Evolutionary conservation across 768 basidiomycete species (phyloP), one percentile per base, ranked within the genome.

Genomic region (Auricularia sp.): DNA sequence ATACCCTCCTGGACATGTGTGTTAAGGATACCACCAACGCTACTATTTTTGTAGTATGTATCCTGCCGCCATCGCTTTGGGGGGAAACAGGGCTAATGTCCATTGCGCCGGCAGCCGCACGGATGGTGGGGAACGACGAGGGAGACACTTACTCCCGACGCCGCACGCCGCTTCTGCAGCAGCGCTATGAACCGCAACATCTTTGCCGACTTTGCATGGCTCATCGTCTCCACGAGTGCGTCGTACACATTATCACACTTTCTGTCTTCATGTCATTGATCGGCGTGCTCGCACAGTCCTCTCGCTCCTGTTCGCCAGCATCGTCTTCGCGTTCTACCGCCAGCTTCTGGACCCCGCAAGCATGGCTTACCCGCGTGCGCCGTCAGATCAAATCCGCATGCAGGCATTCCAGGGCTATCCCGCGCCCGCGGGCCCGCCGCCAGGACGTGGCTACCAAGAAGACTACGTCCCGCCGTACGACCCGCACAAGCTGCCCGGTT

Each of bases 311-410:
- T 90, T 92, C 79, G 81, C 83, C n/a, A 67, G 80, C 61, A 69
- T 90, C 68, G 83, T 86, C 2, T 88, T 88, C 72, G 79, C 81
- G 14, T 94, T 86, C 77, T 85, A 88, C 71, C 86, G 87, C 29
- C 92, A 94, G 75, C 71, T 85, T 1, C 80, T 86, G 39, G 87
- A 92, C 73, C 91, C 92, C 1, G 73, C 81, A 3, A 83, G 83
- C 67, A 68, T 75, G 63, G 72, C 65, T 18, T 67, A 67, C 4
- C 65, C 69, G 2, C 69, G 67, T 45, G 68, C 67, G 11, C 67
- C 67, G 11, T 67, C 64, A 2, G 67, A 65, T 35, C 67, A 67
- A 36, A 35, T 73, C 79, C 45, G 81, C 75, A 63, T 67, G 34
- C 58, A 65, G 35, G 56, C 67, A 11, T 65, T 65, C 58, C 76